Evolutionary conservation across 2,329 filamentous ascomycete genomes (phyloP).

Genomic region (Epichloe glyceriae): DNA sequence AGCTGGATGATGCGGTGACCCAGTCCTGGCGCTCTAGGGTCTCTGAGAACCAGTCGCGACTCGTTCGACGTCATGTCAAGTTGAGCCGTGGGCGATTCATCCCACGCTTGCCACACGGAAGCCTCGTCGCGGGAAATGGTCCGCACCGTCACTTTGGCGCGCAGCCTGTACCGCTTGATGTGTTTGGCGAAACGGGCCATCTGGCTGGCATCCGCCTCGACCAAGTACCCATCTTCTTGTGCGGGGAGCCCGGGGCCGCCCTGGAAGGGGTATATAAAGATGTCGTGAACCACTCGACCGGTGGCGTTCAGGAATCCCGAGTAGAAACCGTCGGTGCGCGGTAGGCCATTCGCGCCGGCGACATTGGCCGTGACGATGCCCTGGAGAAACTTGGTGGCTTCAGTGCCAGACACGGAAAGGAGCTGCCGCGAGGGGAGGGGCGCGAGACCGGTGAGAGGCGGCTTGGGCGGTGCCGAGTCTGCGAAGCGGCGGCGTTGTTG

Average conservation of each 20-base stretch:
- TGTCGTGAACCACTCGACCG: slow-evolving; percentile 76
- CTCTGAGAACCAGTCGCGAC: slow-evolving; percentile 27
- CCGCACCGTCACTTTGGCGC: slow-evolving; percentile 62
- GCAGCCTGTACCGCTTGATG: slow-evolving; percentile 73
- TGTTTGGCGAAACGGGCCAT: slow-evolving; percentile 52
- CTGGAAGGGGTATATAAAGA: slow-evolving; percentile 66
- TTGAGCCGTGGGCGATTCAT: slow-evolving; percentile 25
- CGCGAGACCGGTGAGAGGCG: slow-evolving; percentile 34
- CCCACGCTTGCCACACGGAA: slow-evolving; percentile 64
- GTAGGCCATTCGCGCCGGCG: slow-evolving; percentile 23
- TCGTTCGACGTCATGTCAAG: background rate
- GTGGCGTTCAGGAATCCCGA: slow-evolving; percentile 75
- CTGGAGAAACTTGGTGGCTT: slow-evolving; percentile 76
- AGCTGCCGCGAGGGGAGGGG: slow-evolving; percentile 62
- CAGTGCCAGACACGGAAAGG: slow-evolving; percentile 65
- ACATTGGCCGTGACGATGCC: slow-evolving; percentile 62
- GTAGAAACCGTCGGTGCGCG: slow-evolving; percentile 49
- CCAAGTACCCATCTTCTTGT: slow-evolving; percentile 38
- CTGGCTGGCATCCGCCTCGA: slow-evolving; percentile 69
- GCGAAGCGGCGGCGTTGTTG: slow-evolving; percentile 20
- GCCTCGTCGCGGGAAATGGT: slow-evolving; percentile 52
- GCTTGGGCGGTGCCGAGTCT: slow-evolving; percentile 22
- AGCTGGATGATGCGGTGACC: slow-evolving; percentile 35
- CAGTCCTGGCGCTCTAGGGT: slow-evolving; percentile 41
- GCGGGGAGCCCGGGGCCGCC: slow-evolving; percentile 12